Conservation (phyloP, 2,329 filamentous ascomycete genomes). For the Ciborinia camelliae region DNA sequence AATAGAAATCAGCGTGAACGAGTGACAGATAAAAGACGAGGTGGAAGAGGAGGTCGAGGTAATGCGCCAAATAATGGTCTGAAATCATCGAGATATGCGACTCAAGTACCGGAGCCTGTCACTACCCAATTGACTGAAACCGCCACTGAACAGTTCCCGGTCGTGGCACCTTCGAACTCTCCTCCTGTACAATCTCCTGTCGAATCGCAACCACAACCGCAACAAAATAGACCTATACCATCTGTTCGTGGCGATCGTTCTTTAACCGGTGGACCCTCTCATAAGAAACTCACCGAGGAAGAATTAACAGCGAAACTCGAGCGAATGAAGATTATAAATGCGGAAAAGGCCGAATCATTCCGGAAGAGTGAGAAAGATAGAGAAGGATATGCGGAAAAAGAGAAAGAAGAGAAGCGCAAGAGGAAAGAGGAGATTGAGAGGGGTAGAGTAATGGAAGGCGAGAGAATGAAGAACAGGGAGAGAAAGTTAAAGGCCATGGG, state of each 20-base stretch:
- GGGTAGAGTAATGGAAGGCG: constrained; percentile 36
- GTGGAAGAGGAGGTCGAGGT: constrained; percentile 21
- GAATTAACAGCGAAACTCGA: constrained; percentile 60
- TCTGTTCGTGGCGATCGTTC: constrained; percentile 54
- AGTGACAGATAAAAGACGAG: constrained; percentile 20
- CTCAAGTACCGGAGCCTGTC: constrained; percentile 13
- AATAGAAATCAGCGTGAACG: constrained; percentile 19
- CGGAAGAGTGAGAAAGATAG: constrained; percentile 65
- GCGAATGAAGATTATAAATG: constrained; percentile 59
- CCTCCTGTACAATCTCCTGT: not conserved
- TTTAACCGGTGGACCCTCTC: constrained; percentile 49
- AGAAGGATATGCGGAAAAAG: constrained; percentile 60
- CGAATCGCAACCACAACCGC: constrained; percentile 17
- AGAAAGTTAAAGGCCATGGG: constrained; percentile 38
- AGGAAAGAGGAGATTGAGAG: constrained; percentile 38
- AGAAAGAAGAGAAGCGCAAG: constrained; percentile 54
- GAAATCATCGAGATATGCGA: constrained; percentile 29
- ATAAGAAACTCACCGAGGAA: constrained; percentile 62
- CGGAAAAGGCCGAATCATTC: constrained; percentile 56
- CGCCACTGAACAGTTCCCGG: not conserved
- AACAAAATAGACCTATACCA: constrained; percentile 29
- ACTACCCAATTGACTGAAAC: not conserved
- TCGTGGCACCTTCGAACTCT: not conserved
- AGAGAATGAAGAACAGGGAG: constrained; percentile 38
- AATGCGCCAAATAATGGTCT: constrained; percentile 24